Evolutionary conservation across 495 filamentous ascomycete species (phyloP).

Genomic region (Penicillium steckii): DNA sequence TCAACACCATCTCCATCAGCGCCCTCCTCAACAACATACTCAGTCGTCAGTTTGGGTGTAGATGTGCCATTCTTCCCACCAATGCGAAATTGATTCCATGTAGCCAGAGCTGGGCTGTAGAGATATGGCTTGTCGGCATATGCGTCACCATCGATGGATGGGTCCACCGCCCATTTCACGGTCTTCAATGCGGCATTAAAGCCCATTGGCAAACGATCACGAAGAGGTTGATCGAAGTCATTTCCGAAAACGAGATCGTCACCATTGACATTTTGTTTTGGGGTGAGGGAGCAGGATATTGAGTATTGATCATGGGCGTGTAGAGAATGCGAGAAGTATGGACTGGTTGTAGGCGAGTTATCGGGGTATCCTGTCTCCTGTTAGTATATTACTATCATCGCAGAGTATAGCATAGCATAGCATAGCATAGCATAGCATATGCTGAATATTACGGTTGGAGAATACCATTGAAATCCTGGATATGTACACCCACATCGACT

Average conservation of each 20-base stretch:
- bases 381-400: constrained; percentile 4
- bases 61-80: constrained; percentile 45
- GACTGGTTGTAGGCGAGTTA: constrained; percentile 54
- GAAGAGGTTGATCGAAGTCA: constrained; percentile 85
- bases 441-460: too few relatives aligned
- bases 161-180: constrained; percentile 84
- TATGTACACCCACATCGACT: constrained; percentile 65
- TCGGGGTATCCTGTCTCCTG: constrained; percentile 57
- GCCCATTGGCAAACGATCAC: constrained; percentile 80
- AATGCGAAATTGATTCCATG: constrained; percentile 69
- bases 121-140: constrained; percentile 85
- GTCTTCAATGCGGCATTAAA: constrained; percentile 78
- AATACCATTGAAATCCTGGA: constrained; percentile 60
- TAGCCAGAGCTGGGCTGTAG: constrained; percentile 72
- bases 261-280: constrained; percentile 63
- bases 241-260: constrained; percentile 85
- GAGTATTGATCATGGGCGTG: constrained; percentile 79
- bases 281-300: constrained; percentile 73
- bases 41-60: constrained; percentile 19
- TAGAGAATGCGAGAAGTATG: constrained; percentile 70
- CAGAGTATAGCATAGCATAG: too few relatives aligned
- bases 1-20: constrained; percentile 59
- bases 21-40: constrained; percentile 64
- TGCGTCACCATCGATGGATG: constrained; percentile 80
- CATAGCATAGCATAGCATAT: too few relatives aligned